These are phyloP conservation scores for Agrocybe chaxingu DNA, from an alignment of 768 basidiomycete species.

Conservation along the genomic window DNA sequence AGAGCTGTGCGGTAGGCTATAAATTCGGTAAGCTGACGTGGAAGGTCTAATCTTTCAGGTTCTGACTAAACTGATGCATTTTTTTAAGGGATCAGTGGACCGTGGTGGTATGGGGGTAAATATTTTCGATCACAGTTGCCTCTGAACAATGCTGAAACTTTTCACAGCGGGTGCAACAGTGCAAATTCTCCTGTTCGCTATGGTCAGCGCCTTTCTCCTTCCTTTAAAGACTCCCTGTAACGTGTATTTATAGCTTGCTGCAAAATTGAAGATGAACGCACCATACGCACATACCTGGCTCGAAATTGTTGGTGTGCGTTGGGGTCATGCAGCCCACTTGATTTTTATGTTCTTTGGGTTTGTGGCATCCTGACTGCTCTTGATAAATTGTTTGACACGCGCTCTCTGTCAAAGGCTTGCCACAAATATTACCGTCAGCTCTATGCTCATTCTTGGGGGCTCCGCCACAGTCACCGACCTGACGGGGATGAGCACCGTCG, in stretches of 20 bases:
- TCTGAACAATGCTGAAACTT: neutral
- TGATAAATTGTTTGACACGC: neutral
- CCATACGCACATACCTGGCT: slow-evolving; percentile 87
- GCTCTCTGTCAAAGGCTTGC: slow-evolving; percentile 48
- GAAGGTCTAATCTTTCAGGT: too few species aligned
- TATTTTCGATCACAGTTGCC: neutral
- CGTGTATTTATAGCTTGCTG: slow-evolving; percentile 57
- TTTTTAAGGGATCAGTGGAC: slow-evolving; percentile 58
- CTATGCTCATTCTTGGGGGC: slow-evolving; percentile 76
- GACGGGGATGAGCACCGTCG: slow-evolving; percentile 88
- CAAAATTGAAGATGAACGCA: slow-evolving; percentile 90
- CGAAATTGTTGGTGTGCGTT: slow-evolving; percentile 78
- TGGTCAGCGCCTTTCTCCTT: slow-evolving; percentile 31
- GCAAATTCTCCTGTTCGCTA: slow-evolving; percentile 88
- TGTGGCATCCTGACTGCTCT: slow-evolving; percentile 6
- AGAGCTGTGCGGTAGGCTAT: slow-evolving; percentile 83
- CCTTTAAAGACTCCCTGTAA: neutral
- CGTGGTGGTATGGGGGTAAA: slow-evolving; percentile 80
- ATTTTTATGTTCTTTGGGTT: slow-evolving; percentile 89
- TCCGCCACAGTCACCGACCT: slow-evolving; percentile 85
- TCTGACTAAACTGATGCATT: too few species aligned
- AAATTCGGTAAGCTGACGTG: slow-evolving; percentile 45
- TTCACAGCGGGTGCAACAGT: slow-evolving; percentile 71
- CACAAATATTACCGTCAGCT: slow-evolving; percentile 90
- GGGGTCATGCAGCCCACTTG: slow-evolving; percentile 77